Percentiles rank a stretch among this genome's conserved stretches.
These are phyloP conservation scores for Coemansia sp. DNA, from an alignment of 192 early-diverging fungal species.

Conservation along the genomic window DNA sequence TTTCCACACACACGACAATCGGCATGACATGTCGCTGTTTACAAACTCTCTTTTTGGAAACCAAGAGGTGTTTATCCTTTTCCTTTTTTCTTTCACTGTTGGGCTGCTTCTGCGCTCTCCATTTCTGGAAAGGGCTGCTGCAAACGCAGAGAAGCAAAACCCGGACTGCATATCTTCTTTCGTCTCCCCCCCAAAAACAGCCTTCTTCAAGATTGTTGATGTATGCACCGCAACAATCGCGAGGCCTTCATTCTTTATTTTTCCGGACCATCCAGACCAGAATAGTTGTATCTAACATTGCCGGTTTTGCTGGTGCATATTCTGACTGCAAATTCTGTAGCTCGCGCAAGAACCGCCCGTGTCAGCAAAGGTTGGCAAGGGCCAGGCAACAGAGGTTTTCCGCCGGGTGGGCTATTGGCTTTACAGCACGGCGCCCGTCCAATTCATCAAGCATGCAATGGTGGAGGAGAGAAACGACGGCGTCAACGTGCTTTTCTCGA, in stretches of 20 bases:
- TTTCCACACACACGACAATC: background rate
- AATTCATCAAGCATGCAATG: constrained; percentile 56
- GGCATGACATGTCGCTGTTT: constrained; percentile 1
- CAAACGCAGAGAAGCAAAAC: background rate
- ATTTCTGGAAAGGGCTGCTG: background rate
- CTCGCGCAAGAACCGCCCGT: constrained; percentile 41
- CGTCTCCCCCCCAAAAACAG: background rate
- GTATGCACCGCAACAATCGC: background rate
- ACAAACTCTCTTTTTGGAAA: constrained; percentile 3
- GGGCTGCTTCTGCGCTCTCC: background rate
- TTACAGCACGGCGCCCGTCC: constrained; percentile 55
- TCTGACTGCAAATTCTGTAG: constrained; percentile 21
- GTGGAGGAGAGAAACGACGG: constrained; percentile 52
- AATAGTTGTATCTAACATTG: background rate
- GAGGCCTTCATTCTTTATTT: background rate
- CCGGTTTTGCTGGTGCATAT: background rate
- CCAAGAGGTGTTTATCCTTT: background rate
- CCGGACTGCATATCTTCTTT: background rate
- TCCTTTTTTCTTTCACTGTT: background rate
- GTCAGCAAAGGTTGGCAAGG: constrained; percentile 45
- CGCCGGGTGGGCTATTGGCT: constrained; percentile 56
- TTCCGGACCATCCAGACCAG: background rate
- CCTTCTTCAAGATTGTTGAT: background rate
- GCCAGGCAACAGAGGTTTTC: constrained; percentile 50
- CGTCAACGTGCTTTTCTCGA: constrained; percentile 52